Evolutionary conservation across 1,284 basidiomycete genomes (phyloP).

Genomic region (Cystobasidium pallidum): DNA sequence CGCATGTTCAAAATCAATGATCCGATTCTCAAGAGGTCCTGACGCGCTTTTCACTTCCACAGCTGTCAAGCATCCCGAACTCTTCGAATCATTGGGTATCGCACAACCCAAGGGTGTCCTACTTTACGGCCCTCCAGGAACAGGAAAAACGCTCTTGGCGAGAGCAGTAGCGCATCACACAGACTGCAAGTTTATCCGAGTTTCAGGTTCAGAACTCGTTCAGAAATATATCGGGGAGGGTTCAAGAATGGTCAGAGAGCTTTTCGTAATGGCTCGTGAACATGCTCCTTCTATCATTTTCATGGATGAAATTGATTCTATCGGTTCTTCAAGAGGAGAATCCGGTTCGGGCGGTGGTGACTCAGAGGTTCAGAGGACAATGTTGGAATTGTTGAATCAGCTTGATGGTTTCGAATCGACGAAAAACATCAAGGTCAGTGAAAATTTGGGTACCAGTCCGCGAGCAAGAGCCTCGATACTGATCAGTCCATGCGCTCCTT

Average conservation of each 20-base stretch:
- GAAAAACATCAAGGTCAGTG: constrained; percentile 89
- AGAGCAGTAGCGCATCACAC: constrained; percentile 98
- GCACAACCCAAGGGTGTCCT: constrained; percentile 95
- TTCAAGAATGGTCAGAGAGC: constrained; percentile 90
- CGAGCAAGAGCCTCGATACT: not conserved
- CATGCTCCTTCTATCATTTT: constrained; percentile 99
- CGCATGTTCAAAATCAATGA: not conserved
- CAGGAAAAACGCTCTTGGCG: constrained; percentile 97
- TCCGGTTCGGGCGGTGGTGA: constrained; percentile 81
- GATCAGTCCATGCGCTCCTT: not conserved
- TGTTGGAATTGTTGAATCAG: constrained; percentile 96
- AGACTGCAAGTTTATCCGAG: constrained; percentile 96
- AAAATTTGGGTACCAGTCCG: not conserved
- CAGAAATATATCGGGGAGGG: constrained; percentile 99
- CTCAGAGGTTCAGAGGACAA: constrained; percentile 96
- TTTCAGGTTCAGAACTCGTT: constrained; percentile 91
- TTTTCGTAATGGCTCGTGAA: constrained; percentile 98
- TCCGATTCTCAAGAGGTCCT: no score
- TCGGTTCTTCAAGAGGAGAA: constrained; percentile 88
- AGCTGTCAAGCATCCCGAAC: constrained; percentile 81
- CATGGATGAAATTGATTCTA: constrained; percentile 96
- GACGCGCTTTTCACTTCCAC: constrained; percentile 2
- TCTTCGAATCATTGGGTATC: constrained; percentile 95
- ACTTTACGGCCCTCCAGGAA: constrained; percentile 92
- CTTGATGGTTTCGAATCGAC: constrained; percentile 96